Base-by-base conservation (phyloP, 345 rosid genomes). In the Eucalyptus coolabah region DNA sequence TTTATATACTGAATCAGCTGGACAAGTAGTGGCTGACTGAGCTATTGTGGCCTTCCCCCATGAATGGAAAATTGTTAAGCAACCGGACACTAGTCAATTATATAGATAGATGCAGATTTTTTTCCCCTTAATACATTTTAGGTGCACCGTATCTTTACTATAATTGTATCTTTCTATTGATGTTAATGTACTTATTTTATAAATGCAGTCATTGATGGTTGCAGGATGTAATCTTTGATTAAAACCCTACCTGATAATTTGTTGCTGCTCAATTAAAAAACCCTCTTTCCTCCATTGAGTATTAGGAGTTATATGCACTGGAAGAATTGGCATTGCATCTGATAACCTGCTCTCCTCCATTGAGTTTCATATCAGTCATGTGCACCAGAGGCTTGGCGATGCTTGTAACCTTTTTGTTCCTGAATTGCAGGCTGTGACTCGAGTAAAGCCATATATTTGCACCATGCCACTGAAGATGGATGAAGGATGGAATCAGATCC, bases 401-500 rank as follows among this genome's bases (percentile, higher is more conserved):
- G 47, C 17, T 12, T 82, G 80, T 86, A 44, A 88, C 50, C 14
- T 59, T 87, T 87, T 9, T 12, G 32, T 42, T 50, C 50, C 15
- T 56, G 88, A 87, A 80, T 92, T 91, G 86, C 87, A 97, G 99
- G 91, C 98, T 89, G 95, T 98, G 50, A 96, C 99, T 89, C 94
- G 98, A 90, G 99, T 97, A 86, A 97, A 98, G 92, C 99, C 99
- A 49, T 98, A 95, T 92, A 96, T 97, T 30, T 97, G 99, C 93
- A 97, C 99, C 65, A 96, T 96, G 99, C 98, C 99, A 42, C 88
- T 98, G 92, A 96, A 94, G 95, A 90, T 98, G 98, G 99, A 98
- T 53, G 99, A 97, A 17, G 99, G 98, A 30, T 98, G 99, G 98
- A 97, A 98, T 91, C 99, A 97, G 90, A 96, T 98, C 91, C 98